phyloP scores from a whole-genome alignment of 2,329 filamentous ascomycete genomes.

The Exophiala viscosa region DNA sequence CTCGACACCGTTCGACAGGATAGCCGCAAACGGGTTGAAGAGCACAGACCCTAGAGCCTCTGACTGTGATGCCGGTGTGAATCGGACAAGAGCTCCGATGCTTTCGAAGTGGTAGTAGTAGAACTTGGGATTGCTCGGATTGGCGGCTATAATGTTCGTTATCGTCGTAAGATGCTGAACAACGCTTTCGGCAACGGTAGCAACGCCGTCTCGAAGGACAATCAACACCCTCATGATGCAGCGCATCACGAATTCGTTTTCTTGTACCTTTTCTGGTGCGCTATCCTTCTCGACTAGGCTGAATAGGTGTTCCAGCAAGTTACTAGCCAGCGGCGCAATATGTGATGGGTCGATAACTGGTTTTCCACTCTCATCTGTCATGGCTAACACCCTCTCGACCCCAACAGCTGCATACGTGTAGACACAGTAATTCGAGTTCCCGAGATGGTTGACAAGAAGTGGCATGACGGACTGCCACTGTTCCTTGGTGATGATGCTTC shows the following conservation, averaged over 20 bases:
- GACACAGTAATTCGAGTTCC: conserved; percentile 87
- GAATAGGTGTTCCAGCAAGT: conserved; percentile 86
- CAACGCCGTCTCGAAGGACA: conserved; percentile 79
- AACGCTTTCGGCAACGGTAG: conserved; percentile 71
- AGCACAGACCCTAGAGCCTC: conserved; percentile 71
- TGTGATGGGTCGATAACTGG: conserved; percentile 76
- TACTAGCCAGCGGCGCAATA: conserved; percentile 77
- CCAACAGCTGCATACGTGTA: conserved; percentile 97
- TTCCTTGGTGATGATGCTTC: conserved; percentile 85
- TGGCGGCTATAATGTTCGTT: conserved; percentile 85
- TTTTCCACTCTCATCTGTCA: conserved; percentile 68
- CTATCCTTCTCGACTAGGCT: conserved; percentile 80
- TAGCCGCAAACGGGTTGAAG: conserved; percentile 76
- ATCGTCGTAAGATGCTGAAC: conserved; percentile 81
- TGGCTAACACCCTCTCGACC: conserved; percentile 85
- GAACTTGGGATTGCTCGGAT: conserved; percentile 95
- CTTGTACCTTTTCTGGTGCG: conserved; percentile 87
- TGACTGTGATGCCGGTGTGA: conserved; percentile 61
- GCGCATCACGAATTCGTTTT: conserved; percentile 98
- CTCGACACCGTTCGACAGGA: conserved; percentile 77
- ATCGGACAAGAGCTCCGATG: conserved; percentile 79
- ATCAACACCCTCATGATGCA: conserved; percentile 97
- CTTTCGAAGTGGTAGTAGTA: conserved; percentile 99
- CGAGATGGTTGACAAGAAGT: conserved; percentile 85
- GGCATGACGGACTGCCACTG: conserved; percentile 90